Percentiles rank a stretch among this genome's conserved stretches.
These are phyloP conservation scores for Naganishia albida DNA, from an alignment of 1,284 basidiomycete species.

Conservation along the genomic window DNA sequence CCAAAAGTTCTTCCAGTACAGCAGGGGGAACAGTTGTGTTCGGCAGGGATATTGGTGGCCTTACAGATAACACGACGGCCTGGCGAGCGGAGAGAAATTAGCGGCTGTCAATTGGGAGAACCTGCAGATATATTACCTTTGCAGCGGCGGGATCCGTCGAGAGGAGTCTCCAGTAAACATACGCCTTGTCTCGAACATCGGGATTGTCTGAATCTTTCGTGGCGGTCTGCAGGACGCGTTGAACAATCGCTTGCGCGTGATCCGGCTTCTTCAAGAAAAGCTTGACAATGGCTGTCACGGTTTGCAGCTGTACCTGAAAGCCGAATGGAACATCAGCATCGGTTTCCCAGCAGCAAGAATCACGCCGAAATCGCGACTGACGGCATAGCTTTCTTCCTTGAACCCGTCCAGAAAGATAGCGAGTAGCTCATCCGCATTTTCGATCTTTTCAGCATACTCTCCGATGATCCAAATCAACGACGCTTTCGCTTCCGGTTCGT, in stretches of 20 bases:
- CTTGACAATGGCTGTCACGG: constrained; percentile 94
- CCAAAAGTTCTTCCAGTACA: constrained; percentile 87
- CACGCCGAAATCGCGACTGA: constrained; percentile 49
- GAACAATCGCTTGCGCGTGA: constrained; percentile 83
- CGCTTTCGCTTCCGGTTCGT: constrained; percentile 94
- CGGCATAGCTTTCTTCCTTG: constrained; percentile 80
- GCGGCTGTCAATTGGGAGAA: neutral
- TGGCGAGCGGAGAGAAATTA: constrained; percentile 46
- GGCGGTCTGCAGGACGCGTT: constrained; percentile 93
- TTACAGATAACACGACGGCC: constrained; percentile 85
- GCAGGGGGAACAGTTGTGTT: constrained; percentile 85
- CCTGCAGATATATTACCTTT: constrained; percentile 62
- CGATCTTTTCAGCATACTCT: constrained; percentile 93
- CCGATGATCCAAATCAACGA: constrained; percentile 99
- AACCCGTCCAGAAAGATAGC: constrained; percentile 90
- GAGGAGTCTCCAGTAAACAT: constrained; percentile 93
- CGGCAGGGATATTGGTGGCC: constrained; percentile 91
- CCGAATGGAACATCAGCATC: neutral
- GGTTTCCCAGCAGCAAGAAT: neutral
- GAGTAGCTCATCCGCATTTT: constrained; percentile 92
- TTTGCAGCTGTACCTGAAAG: constrained; percentile 84
- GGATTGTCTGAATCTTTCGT: constrained; percentile 98
- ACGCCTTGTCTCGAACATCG: constrained; percentile 89
- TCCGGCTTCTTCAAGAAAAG: constrained; percentile 94
- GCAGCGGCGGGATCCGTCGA: constrained; percentile 91